phyloP scores from a whole-genome alignment of 2,329 filamentous ascomycete genomes.

The Dothideomycetes sp. region DNA sequence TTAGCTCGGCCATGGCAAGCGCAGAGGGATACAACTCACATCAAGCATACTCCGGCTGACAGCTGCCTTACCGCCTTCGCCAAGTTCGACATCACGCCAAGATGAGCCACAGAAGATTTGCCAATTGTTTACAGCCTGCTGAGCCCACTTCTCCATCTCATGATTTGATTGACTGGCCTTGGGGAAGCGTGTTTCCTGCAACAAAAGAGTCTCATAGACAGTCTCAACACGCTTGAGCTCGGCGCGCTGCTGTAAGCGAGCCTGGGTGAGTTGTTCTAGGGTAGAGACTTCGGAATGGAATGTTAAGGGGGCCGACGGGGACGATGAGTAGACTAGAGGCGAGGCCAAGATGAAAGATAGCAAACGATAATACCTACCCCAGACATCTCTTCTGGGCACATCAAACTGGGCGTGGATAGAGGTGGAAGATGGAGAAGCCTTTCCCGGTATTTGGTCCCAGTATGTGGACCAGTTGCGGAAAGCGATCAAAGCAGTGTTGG shows the following conservation, averaged over 20 bases:
- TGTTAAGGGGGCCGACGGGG: conserved; percentile 12
- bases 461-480: conserved; percentile 58
- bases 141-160: conserved; percentile 73
- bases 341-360: conserved; percentile 66
- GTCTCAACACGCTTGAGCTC: conserved; percentile 73
- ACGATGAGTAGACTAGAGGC: conserved; percentile 43
- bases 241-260: conserved; percentile 44
- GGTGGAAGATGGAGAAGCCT: neutral
- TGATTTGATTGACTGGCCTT: conserved; percentile 67
- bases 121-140: conserved; percentile 78
- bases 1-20: neutral
- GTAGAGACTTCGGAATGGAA: conserved; percentile 12
- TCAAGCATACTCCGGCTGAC: conserved; percentile 68
- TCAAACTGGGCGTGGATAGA: conserved; percentile 35
- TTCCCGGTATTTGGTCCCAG: conserved; percentile 28
- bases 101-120: conserved; percentile 63
- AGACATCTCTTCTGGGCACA: conserved; percentile 50
- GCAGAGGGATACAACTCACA: neutral
- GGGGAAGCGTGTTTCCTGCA: conserved; percentile 74
- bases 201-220: conserved; percentile 66
- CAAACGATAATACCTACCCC: conserved; percentile 74
- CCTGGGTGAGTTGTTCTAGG: conserved; percentile 13
- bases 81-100: conserved; percentile 74
- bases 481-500: conserved; percentile 29
- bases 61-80: conserved; percentile 65